phyloP scores from a whole-genome alignment of 148 eudicot species.

The Rhododendron vialii region DNA sequence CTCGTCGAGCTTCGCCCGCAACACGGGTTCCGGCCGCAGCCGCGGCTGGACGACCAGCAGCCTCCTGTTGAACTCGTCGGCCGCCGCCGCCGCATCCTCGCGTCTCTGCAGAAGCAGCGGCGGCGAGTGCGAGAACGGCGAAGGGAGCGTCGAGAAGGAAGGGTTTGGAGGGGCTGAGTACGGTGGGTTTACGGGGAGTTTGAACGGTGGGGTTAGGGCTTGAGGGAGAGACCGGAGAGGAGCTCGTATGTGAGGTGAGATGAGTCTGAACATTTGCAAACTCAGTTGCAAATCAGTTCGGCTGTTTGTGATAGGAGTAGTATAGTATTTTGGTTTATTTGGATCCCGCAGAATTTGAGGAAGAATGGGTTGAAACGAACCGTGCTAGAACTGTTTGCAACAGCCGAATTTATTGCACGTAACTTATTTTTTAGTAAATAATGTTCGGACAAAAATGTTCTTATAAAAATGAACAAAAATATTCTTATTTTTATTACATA shows the following conservation, averaged over 20 bases:
- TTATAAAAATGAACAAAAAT: too few species aligned
- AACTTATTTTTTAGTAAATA: too few species aligned
- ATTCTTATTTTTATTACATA: too few species aligned
- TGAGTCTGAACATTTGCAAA: conserved; percentile 19
- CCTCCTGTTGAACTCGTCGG: conserved; percentile 23
- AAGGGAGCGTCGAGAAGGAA: not conserved
- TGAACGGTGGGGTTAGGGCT: conserved; percentile 15
- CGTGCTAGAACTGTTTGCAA: too few species aligned
- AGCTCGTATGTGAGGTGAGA: conserved; percentile 11
- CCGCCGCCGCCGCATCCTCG: conserved; percentile 11
- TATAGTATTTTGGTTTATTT: too few species aligned
- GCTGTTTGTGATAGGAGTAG: not conserved
- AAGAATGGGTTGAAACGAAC: too few species aligned
- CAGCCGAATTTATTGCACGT: too few species aligned
- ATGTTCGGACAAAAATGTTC: too few species aligned
- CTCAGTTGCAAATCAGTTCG: not conserved
- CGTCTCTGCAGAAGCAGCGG: conserved; percentile 22
- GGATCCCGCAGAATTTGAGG: too few species aligned
- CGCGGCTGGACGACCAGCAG: conserved; percentile 85
- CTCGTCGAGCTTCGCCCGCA: conserved; percentile 69
- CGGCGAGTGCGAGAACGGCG: conserved; percentile 38
- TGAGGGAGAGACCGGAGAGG: conserved; percentile 8
- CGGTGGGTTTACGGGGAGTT: conserved; percentile 13
- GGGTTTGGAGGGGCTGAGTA: conserved; percentile 4
- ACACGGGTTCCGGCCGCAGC: conserved; percentile 38